phyloP scores from a whole-genome alignment of 345 rosid species.

The Eucalyptus coolabah region DNA sequence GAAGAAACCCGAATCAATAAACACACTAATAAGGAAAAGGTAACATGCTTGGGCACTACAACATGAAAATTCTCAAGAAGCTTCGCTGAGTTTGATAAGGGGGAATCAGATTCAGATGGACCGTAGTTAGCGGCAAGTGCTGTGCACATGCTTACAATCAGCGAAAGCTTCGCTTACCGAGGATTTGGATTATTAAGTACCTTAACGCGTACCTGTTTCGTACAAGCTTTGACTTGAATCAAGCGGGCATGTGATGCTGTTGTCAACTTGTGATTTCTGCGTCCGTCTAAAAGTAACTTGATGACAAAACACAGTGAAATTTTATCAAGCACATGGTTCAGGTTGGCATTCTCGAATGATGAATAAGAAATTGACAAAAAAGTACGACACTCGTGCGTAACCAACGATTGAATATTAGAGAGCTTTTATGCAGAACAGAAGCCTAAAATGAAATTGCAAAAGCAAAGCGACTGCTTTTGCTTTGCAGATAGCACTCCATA shows the following conservation, averaged over 20 bases:
- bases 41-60: background rate
- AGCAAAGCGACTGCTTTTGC: background rate
- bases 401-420: background rate
- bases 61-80: background rate
- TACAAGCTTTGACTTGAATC: background rate
- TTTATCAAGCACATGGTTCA: background rate
- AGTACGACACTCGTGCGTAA: background rate
- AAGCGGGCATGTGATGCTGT: background rate
- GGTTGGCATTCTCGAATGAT: background rate
- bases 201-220: background rate
- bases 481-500: background rate
- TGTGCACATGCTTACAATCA: background rate
- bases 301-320: background rate
- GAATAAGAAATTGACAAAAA: background rate
- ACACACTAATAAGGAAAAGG: background rate
- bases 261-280: background rate
- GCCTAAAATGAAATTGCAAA: background rate
- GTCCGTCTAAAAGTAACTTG: background rate
- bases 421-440: background rate
- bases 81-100: background rate
- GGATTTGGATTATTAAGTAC: background rate
- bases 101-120: background rate
- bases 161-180: background rate
- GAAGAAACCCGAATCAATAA: background rate
- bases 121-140: background rate